phyloP scores from a whole-genome alignment of 1,139 yeast genomes.

The Diutina catenulata region DNA sequence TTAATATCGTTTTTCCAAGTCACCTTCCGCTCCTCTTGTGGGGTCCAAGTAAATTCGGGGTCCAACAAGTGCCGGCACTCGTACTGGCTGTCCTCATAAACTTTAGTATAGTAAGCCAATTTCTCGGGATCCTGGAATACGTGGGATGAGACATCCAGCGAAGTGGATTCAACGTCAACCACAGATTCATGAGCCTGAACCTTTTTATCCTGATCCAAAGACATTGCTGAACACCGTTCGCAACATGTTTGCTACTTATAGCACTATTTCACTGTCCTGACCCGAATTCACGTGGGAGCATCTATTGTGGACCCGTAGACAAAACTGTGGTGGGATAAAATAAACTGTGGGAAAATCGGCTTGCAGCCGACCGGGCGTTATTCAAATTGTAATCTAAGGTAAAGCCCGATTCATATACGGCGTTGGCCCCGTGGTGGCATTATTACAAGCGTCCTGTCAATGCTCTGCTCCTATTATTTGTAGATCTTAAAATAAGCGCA shows the following conservation, averaged over 20 bases:
- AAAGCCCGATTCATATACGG: too few species aligned
- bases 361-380: background rate
- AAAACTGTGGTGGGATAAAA: background rate
- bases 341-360: background rate
- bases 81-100: constrained; percentile 9
- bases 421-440: too few species aligned
- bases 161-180: constrained; percentile 1
- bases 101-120: background rate
- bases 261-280: background rate
- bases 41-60: constrained; percentile 23
- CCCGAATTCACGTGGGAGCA: background rate
- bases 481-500: too few species aligned
- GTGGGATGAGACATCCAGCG: background rate
- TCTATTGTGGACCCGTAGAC: background rate
- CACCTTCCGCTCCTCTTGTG: constrained; percentile 20
- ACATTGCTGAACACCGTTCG: too few species aligned
- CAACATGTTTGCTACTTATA: background rate
- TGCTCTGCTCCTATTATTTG: too few species aligned
- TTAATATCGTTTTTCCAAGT: constrained; percentile 18
- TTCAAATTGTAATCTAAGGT: too few species aligned
- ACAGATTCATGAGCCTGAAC: background rate
- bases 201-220: background rate
- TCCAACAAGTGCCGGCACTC: constrained; percentile 24
- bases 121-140: background rate
- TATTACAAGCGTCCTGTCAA: too few species aligned